phyloP scores from a whole-genome alignment of 139 green algal species.

The Desmodesmus armatus region DNA sequence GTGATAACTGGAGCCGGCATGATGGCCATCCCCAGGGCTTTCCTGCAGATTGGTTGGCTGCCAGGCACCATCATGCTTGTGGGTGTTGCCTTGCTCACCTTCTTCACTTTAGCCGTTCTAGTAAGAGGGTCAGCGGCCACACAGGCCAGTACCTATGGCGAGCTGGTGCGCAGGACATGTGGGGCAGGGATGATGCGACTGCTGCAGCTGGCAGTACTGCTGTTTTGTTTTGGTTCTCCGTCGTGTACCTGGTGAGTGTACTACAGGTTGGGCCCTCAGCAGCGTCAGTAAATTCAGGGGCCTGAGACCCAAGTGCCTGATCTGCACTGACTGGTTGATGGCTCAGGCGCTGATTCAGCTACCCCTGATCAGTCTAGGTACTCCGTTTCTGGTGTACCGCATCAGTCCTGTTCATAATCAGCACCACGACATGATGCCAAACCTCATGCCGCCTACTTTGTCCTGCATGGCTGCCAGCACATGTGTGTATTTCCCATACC shows the following conservation, averaged over 20 bases:
- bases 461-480: too few relatives aligned
- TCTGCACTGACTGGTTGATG: too few relatives aligned
- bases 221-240: constrained; percentile 31
- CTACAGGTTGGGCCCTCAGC: not conserved
- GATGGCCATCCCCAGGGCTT: constrained; percentile 37
- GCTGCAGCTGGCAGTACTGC: constrained; percentile 33
- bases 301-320: too few relatives aligned
- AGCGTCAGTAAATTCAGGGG: too few relatives aligned
- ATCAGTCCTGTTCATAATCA: too few relatives aligned
- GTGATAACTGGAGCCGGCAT: constrained; percentile 24
- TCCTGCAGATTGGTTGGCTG: not conserved
- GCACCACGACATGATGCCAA: too few relatives aligned
- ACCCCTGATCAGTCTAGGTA: too few relatives aligned
- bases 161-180: not conserved
- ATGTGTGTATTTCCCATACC: too few relatives aligned
- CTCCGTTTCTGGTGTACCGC: too few relatives aligned
- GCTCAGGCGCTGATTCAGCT: too few relatives aligned
- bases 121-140: not conserved
- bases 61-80: not conserved
- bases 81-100: constrained; percentile 21
- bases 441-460: too few relatives aligned
- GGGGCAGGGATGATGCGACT: not conserved
- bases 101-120: constrained; percentile 35
- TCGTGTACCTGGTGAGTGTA: constrained; percentile 30
- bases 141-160: not conserved